Base-by-base conservation (phyloP, 2,329 filamentous ascomycete genomes). In the Trichoderma arundinaceum region DNA sequence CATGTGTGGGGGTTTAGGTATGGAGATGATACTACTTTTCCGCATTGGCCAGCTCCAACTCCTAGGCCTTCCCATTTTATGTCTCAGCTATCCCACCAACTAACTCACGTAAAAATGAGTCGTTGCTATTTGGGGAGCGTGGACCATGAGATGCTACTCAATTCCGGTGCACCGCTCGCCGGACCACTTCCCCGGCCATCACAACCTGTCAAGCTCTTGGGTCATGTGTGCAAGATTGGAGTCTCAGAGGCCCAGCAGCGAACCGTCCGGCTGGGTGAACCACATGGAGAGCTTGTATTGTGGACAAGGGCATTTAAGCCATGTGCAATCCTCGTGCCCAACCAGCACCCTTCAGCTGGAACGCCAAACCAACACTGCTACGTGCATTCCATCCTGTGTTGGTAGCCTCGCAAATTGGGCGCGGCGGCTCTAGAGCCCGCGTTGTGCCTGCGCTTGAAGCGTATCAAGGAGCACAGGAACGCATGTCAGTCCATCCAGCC, bases 221-320 rank as follows among this genome's bases (percentile, higher is more conserved):
- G 64, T 73, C 72, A 74, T 73, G 72, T 73, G 72, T 72, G 71
- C 44, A 61, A 49, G 43, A 56, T 67, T 56, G 54, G 48, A 35
- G 44, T 62, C 53, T 52, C 66, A 61, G 66, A 68, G 68, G 59
- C 68, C 70, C 64, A 58, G 68, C 66, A 66, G 70, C 71, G 69
- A 72, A 72, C 73, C 73, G 68, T 35, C 67, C 71, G 68, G 70
- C 71, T 69, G 73, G 73, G 70, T 71, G 66, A 56, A 53, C 33
- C 51, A 56, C 65, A 65, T 62, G 64, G 67, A 58, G 56, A 53
- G 28, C 54, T 48, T 63, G 19, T 60, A 15, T 49, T 48, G 33
- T 53, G 60, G 46, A 7, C 61, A 39, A 65, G 60, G 54, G 61
- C 60, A 49, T 44, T n/a, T 49, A 52, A 43, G 53, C 57, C 39